Percentiles rank a stretch among this genome's conserved stretches.
Evolutionary conservation across 768 basidiomycete genomes (phyloP).

Genomic region (Postia placenta): DNA sequence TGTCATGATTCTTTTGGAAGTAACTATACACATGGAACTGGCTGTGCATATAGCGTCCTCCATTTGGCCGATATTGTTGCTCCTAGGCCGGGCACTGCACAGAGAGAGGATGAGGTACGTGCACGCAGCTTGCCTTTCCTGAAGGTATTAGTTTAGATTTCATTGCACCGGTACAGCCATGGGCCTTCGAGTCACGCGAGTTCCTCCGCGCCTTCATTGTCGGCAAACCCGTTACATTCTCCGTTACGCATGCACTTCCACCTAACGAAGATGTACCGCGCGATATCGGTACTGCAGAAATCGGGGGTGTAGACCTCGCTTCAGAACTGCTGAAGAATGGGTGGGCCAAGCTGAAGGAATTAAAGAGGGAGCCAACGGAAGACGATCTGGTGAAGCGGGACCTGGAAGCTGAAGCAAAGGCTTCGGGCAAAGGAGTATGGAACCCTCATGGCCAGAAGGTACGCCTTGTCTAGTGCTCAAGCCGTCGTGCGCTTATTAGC

Average conservation of each 20-base stretch:
- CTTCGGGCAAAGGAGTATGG: constrained; percentile 79
- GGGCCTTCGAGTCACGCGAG: constrained; percentile 92
- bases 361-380: constrained; percentile 76
- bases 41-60: constrained; percentile 52
- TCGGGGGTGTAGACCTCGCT: constrained; percentile 66
- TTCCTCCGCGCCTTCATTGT: constrained; percentile 80
- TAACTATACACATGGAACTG: background rate
- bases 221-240: constrained; percentile 87
- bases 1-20: background rate
- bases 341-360: constrained; percentile 92
- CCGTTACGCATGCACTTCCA: constrained; percentile 73
- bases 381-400: constrained; percentile 70
- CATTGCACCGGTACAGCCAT: constrained; percentile 44
- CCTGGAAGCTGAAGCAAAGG: constrained; percentile 70
- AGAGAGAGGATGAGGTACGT: constrained; percentile 80
- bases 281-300: constrained; percentile 74
- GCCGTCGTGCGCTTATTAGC: no score
- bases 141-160: background rate
- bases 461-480: no score
- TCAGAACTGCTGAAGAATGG: constrained; percentile 78
- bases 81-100: constrained; percentile 73
- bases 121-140: background rate
- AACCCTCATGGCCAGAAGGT: constrained; percentile 76
- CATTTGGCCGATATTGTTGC: constrained; percentile 86
- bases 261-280: constrained; percentile 70